phyloP scores from a whole-genome alignment of 331 rosid genomes.

The Arachis monticola region DNA sequence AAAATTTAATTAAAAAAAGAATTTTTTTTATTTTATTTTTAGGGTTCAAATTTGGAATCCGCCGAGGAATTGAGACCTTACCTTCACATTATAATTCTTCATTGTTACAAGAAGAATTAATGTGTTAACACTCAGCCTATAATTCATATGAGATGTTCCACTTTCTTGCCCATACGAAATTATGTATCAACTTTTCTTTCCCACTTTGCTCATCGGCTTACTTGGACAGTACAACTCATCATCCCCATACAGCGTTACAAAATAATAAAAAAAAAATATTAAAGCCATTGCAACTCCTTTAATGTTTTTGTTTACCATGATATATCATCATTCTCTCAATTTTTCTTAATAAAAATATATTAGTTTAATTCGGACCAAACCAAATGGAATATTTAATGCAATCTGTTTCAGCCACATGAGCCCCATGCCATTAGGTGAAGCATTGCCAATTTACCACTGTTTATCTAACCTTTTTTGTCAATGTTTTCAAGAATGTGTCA shows the following conservation, averaged over 20 bases:
- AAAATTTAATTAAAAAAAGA: no score
- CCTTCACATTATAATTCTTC: no score
- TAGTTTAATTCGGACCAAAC: constrained; percentile 10
- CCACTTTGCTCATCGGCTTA: constrained; percentile 29
- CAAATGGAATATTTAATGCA: constrained; percentile 42
- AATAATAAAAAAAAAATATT: no score
- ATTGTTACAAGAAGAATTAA: no score
- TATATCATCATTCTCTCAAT: neutral
- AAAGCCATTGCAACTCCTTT: no score
- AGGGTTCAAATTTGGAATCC: no score
- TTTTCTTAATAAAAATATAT: neutral
- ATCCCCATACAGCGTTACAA: constrained; percentile 10
- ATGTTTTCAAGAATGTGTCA: constrained; percentile 43
- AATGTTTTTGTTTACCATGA: neutral
- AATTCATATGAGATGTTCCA: neutral
- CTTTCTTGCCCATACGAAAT: constrained; percentile 48
- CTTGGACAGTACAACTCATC: constrained; percentile 10
- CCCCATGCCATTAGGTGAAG: constrained; percentile 43
- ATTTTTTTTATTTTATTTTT: no score
- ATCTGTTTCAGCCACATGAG: constrained; percentile 38
- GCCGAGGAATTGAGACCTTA: no score
- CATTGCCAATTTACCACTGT: constrained; percentile 31
- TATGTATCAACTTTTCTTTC: constrained; percentile 41
- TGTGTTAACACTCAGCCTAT: no score
- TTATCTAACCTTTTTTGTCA: constrained; percentile 20